Conservation (phyloP, 2,329 filamentous ascomycete genomes). For the Thyridium curvatum region DNA sequence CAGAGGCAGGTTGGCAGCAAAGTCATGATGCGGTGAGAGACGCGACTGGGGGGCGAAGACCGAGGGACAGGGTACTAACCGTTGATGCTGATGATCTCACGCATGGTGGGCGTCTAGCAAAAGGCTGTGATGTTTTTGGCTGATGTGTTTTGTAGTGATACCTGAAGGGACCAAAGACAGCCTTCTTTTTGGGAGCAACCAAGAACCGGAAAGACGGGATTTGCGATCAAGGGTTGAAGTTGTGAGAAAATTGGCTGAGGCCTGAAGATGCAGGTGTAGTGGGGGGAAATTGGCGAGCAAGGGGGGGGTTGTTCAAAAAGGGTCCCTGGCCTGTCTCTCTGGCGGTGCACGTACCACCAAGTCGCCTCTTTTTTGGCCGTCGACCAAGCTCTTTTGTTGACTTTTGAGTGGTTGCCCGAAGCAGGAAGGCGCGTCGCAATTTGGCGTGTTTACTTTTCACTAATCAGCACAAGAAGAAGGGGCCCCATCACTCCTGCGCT, state of each 20-base stretch:
- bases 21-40: slow-evolving; percentile 36
- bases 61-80: slow-evolving; percentile 54
- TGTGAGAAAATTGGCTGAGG: slow-evolving; percentile 2
- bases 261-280: slow-evolving; percentile 2
- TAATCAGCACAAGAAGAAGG: too few relatives aligned
- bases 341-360: too few relatives aligned
- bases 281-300: background rate
- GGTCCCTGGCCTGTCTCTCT: too few relatives aligned
- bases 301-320: background rate
- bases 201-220: slow-evolving; percentile 8
- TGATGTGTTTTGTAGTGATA: slow-evolving; percentile 6
- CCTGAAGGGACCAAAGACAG: slow-evolving; percentile 2
- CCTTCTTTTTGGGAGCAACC: slow-evolving; percentile 1
- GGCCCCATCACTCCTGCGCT: too few relatives aligned
- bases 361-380: background rate
- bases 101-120: slow-evolving; percentile 59
- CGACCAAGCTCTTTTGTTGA: background rate
- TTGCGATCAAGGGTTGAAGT: slow-evolving; percentile 1
- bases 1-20: slow-evolving; percentile 1
- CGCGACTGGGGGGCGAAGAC: slow-evolving; percentile 14
- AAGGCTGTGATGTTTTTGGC: slow-evolving; percentile 3
- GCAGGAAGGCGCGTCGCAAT: background rate
- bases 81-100: slow-evolving; percentile 99
- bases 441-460: background rate
- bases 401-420: background rate